Conservation (phyloP, 345 rosid genomes). For the Dipteronia sinensis region DNA sequence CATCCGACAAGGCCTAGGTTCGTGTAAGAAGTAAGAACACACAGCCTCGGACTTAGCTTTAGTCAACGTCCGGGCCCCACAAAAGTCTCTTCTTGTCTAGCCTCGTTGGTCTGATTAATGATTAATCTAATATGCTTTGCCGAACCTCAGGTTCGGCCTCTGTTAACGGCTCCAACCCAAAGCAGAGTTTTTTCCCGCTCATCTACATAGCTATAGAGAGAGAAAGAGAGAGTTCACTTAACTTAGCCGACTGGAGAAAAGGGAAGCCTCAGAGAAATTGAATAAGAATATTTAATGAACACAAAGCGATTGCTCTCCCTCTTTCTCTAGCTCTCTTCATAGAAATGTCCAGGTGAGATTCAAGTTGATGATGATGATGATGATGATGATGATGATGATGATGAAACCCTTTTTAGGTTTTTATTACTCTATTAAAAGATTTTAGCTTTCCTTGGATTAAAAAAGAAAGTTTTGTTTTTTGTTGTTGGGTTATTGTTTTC, state of each 20-base stretch:
- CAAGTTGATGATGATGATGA: not conserved
- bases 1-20: slow-evolving; percentile 19
- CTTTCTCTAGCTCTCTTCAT: slow-evolving; percentile 1
- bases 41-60: slow-evolving; percentile 27
- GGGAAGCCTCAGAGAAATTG: slow-evolving; percentile 10
- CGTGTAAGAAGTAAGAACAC: slow-evolving; percentile 35
- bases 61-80: slow-evolving; percentile 41
- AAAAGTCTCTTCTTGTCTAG: too few species aligned
- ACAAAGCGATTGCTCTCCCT: not conserved
- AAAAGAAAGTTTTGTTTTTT: not conserved
- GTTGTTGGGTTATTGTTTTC: not conserved
- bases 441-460: not conserved
- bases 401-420: too few species aligned
- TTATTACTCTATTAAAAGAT: not conserved
- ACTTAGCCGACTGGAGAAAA: slow-evolving; percentile 45
- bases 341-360: slow-evolving; percentile 19
- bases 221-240: slow-evolving; percentile 16
- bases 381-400: not conserved
- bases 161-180: not conserved
- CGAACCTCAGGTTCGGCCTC: slow-evolving; percentile 33
- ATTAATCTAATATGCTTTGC: too few species aligned
- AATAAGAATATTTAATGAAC: not conserved
- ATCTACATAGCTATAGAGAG: not conserved
- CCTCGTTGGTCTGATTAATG: too few species aligned
- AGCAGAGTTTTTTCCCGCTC: slow-evolving; percentile 49